Percentiles rank a stretch among this genome's conserved stretches.
These are phyloP conservation scores for Colletotrichum godetiae DNA, from an alignment of 2,329 filamentous ascomycete species.

Conservation along the genomic window DNA sequence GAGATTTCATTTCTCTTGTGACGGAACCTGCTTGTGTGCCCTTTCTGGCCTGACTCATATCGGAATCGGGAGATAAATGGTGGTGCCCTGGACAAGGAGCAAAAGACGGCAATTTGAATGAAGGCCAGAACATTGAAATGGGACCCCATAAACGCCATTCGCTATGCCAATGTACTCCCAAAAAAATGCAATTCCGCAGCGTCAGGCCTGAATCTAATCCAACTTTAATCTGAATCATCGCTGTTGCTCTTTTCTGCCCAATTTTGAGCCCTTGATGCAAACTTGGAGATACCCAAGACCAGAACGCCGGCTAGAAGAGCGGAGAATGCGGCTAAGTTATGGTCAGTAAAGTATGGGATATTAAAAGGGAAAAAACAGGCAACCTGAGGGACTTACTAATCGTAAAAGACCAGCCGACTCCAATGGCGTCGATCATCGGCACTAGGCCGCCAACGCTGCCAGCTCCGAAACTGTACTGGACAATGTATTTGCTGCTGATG, in stretches of 20 bases:
- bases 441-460: constrained; percentile 62
- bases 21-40: too few species aligned
- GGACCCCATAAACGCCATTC: background rate
- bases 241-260: constrained; percentile 21
- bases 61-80: too few species aligned
- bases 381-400: constrained; percentile 40
- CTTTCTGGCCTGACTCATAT: too few species aligned
- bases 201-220: too few species aligned
- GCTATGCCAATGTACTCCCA: background rate
- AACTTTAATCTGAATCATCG: constrained; percentile 11
- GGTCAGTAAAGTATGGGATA: background rate
- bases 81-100: too few species aligned
- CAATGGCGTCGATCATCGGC: constrained; percentile 62
- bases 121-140: too few species aligned
- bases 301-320: constrained; percentile 8
- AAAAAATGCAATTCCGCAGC: too few species aligned
- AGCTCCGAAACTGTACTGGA: constrained; percentile 42
- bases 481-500: constrained; percentile 37
- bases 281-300: constrained; percentile 24
- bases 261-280: constrained; percentile 25
- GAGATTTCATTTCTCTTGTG: too few species aligned
- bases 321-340: constrained; percentile 11
- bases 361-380: rapidly evolving
- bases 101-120: too few species aligned
- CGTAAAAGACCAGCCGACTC: constrained; percentile 63